These are phyloP conservation scores for Ganoderma resinaceum DNA, from an alignment of 1,284 basidiomycete genomes.

Conservation along the genomic window DNA sequence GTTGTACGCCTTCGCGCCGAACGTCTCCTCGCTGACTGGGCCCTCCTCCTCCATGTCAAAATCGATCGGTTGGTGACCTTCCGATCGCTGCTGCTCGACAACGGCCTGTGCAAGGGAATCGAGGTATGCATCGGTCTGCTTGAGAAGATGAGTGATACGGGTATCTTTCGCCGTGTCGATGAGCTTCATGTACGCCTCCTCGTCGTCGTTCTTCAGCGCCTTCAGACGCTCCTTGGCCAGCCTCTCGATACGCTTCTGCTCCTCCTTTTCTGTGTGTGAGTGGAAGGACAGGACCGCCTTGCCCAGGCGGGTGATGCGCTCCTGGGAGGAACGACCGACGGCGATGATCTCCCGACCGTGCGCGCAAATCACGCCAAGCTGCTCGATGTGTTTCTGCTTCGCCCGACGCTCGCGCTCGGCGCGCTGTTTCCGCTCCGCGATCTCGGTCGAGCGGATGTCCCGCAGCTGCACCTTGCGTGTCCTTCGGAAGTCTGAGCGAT, in stretches of 20 bases:
- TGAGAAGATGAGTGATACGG: conserved; percentile 95
- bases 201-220: conserved; percentile 97
- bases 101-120: conserved; percentile 97
- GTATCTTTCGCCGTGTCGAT: conserved; percentile 99
- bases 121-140: conserved; percentile 95
- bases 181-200: conserved; percentile 99
- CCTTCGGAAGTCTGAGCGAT: conserved; percentile 91
- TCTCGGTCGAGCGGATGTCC: conserved; percentile 92
- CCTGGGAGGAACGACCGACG: conserved; percentile 69
- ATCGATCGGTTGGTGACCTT: conserved; percentile 45
- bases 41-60: conserved; percentile 69
- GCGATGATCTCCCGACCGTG: conserved; percentile 84
- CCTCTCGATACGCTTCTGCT: conserved; percentile 97
- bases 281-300: conserved; percentile 91
- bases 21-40: conserved; percentile 87
- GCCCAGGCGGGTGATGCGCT: conserved; percentile 85
- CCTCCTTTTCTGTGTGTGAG: conserved; percentile 94
- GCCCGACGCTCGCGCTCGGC: conserved; percentile 92
- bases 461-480: conserved; percentile 88
- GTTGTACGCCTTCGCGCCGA: conserved; percentile 79
- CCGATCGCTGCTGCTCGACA: conserved; percentile 91
- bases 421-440: conserved; percentile 91
- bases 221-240: conserved; percentile 98
- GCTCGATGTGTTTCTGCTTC: conserved; percentile 96
- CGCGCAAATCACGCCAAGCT: conserved; percentile 86